Percentiles rank a stretch among this genome's conserved stretches.
phyloP scores from a whole-genome alignment of 129 eudicot species.

The Centella asiatica region DNA sequence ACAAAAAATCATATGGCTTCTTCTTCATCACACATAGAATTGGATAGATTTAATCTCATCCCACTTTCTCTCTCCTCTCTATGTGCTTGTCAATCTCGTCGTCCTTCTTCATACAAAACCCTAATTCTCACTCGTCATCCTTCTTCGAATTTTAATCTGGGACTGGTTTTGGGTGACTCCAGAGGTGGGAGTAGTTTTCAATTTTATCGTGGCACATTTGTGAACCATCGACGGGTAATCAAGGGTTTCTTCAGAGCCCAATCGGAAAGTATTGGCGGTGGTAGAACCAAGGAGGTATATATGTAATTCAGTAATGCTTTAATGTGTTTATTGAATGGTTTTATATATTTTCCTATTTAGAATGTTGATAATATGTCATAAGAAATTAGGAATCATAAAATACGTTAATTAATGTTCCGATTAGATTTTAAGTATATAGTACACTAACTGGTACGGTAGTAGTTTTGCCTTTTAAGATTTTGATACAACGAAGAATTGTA shows the following conservation, averaged over 20 bases:
- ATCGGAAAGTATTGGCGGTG: constrained; percentile 35
- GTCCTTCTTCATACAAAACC: constrained; percentile 21
- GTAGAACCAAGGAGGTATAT: constrained; percentile 38
- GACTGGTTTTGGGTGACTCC: constrained; percentile 9
- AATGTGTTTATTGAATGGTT: too few species aligned
- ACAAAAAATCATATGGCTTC: constrained; percentile 26
- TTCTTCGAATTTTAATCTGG: constrained; percentile 2
- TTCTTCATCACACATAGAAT: constrained; percentile 18
- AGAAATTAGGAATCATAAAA: too few species aligned
- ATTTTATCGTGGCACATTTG: constrained; percentile 10
- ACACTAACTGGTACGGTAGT: too few species aligned
- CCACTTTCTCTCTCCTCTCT: constrained; percentile 31
- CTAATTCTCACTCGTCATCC: constrained; percentile 19
- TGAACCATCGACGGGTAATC: constrained; percentile 13
- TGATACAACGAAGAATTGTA: neutral
- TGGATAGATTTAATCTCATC: constrained; percentile 23
- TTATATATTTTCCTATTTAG: too few species aligned
- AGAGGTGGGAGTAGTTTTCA: constrained; percentile 9
- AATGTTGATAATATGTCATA: too few species aligned
- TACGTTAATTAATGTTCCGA: too few species aligned
- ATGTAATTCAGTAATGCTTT: neutral
- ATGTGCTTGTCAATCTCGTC: constrained; percentile 30
- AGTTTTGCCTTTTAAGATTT: too few species aligned
- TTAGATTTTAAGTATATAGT: too few species aligned
- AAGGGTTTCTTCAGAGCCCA: constrained; percentile 43